Conservation (phyloP, 805 yeast species). For the Pichia rugopelliculosa region DNA sequence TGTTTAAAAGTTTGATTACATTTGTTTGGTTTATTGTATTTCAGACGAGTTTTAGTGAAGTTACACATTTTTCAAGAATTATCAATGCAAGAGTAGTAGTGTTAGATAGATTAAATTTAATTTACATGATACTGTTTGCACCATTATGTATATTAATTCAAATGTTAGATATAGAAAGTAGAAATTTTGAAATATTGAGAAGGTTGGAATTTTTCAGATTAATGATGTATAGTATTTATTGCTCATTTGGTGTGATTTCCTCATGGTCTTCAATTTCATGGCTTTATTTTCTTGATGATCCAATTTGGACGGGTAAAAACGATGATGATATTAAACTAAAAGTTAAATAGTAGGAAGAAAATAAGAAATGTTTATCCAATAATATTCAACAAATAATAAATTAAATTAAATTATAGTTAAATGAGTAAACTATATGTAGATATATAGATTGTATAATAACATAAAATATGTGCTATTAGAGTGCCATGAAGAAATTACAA, state of each 20-base stretch:
- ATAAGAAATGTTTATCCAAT: no score
- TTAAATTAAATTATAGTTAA: no score
- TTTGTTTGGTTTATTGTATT: slow-evolving; percentile 80
- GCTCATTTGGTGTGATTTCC: slow-evolving; percentile 75
- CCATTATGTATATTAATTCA: slow-evolving; percentile 47
- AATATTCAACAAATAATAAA: no score
- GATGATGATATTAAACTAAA: slow-evolving; percentile 13
- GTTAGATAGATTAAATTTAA: slow-evolving; percentile 60
- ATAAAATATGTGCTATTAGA: background rate
- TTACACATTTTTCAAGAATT: slow-evolving; percentile 39
- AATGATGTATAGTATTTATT: slow-evolving; percentile 79
- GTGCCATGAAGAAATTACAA: no score
- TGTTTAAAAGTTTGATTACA: slow-evolving; percentile 70
- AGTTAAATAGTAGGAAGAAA: no score
- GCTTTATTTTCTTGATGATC: slow-evolving; percentile 80
- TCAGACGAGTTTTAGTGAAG: slow-evolving; percentile 64
- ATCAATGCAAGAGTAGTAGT: slow-evolving; percentile 45
- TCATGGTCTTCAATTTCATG: slow-evolving; percentile 88
- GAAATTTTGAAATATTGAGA: slow-evolving; percentile 44
- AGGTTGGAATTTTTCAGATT: slow-evolving; percentile 67
- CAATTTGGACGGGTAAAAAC: slow-evolving; percentile 41
- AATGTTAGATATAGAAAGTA: slow-evolving; percentile 48
- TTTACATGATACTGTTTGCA: slow-evolving; percentile 60
- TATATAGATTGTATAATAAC: background rate
- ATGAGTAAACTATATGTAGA: no score